Percentiles rank a stretch among this genome's conserved stretches.
phyloP scores from a whole-genome alignment of 2,329 filamentous ascomycete genomes.

The Monosporascus sp. region DNA sequence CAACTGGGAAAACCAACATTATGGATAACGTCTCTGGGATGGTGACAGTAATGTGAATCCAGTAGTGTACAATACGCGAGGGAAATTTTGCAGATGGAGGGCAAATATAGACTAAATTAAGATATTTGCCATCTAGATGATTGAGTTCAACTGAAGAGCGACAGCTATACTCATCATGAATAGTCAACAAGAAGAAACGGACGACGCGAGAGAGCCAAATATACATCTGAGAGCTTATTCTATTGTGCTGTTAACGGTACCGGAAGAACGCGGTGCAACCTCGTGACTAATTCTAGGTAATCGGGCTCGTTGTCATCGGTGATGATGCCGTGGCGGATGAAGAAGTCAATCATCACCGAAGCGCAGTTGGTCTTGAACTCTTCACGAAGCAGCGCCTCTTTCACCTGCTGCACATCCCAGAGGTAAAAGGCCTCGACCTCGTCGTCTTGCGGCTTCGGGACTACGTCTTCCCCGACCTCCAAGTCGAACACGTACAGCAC shows the following conservation, averaged over 20 bases:
- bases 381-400: constrained; percentile 50
- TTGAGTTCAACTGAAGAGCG: too few species aligned
- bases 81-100: too few species aligned
- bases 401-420: constrained; percentile 47
- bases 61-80: too few species aligned
- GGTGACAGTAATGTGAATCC: too few species aligned
- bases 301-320: constrained; percentile 61
- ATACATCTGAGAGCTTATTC: background rate
- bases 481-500: constrained; percentile 69
- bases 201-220: background rate
- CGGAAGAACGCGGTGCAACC: constrained; percentile 23
- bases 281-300: constrained; percentile 54
- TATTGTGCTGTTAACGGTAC: constrained; percentile 6
- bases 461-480: constrained; percentile 47
- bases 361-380: constrained; percentile 72
- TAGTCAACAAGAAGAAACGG: too few species aligned
- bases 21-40: too few species aligned
- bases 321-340: constrained; percentile 63
- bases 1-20: too few species aligned
- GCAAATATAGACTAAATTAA: too few species aligned
- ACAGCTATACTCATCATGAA: too few species aligned
- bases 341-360: constrained; percentile 65
- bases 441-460: constrained; percentile 58
- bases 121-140: too few species aligned
- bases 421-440: constrained; percentile 55